A percentile compares a stretch with the other conserved stretches of the same genome.
Evolutionary conservation across 345 rosid genomes (phyloP).

Genomic region (Eucalyptus decipiens): DNA sequence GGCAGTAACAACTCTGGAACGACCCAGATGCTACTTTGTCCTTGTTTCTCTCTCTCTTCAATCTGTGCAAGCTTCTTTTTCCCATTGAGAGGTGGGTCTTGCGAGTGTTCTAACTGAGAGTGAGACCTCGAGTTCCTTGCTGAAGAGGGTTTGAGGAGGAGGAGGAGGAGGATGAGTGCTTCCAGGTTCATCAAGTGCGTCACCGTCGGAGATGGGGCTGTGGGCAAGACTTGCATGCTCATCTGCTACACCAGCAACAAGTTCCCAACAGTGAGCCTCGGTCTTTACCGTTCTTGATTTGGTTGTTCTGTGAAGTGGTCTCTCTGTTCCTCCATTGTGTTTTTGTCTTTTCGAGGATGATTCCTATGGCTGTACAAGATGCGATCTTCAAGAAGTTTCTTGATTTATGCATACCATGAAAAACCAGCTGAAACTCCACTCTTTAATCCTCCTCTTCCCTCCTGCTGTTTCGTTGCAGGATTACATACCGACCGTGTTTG

Average conservation of each 20-base stretch:
- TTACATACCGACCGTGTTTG: conserved; percentile 95
- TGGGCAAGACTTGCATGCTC: conserved; percentile 99
- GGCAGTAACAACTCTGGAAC: background rate
- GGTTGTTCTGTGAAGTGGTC: background rate
- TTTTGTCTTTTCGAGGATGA: background rate
- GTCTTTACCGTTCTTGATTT: background rate
- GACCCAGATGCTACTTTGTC: background rate
- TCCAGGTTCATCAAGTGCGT: conserved; percentile 98
- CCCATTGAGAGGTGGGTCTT: background rate
- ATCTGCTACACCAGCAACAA: conserved; percentile 97
- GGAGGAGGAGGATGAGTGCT: conserved; percentile 55
- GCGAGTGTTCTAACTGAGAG: background rate
- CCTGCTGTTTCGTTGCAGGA: conserved; percentile 36
- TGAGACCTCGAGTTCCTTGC: background rate
- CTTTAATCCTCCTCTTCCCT: background rate
- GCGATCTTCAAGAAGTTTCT: background rate
- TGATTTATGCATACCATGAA: background rate
- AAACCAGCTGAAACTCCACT: background rate
- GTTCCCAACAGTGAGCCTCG: conserved; percentile 79
- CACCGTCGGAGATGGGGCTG: conserved; percentile 99
- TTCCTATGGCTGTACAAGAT: background rate
- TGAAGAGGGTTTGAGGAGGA: background rate
- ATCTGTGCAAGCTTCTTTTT: background rate
- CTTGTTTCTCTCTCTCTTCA: background rate
- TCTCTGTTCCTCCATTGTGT: background rate